phyloP scores from a whole-genome alignment of 2,329 filamentous ascomycete genomes.

The Fusarium subtropicale region DNA sequence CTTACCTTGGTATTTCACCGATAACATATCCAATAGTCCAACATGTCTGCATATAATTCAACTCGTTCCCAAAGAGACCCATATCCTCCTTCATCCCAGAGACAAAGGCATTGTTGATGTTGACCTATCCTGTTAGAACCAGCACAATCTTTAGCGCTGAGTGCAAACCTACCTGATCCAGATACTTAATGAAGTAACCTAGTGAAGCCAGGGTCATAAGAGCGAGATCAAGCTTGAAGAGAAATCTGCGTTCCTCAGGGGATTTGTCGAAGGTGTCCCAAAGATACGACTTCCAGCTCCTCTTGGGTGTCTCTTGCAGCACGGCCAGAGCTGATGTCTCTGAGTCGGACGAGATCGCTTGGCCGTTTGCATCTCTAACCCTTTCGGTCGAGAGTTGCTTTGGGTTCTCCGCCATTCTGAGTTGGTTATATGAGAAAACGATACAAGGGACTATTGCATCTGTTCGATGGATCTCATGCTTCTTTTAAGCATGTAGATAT shows the following conservation, averaged over 20 bases:
- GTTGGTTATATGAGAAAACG: fast-evolving
- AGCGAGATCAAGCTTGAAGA: conserved; percentile 58
- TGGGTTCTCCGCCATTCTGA: not conserved
- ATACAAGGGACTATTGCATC: no score
- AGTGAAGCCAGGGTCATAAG: conserved; percentile 53
- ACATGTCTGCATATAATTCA: conserved; percentile 65
- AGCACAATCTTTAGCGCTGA: fast-evolving
- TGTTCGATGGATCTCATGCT: not conserved
- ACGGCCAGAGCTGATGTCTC: not conserved
- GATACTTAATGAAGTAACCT: conserved; percentile 55
- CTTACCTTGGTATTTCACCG: conserved; percentile 52
- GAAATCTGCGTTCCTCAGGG: conserved; percentile 55
- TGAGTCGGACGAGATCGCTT: not conserved
- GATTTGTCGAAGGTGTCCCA: conserved; percentile 63
- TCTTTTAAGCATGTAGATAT: conserved; percentile 26
- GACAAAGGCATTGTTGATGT: conserved; percentile 49
- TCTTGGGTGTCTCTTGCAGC: conserved; percentile 22
- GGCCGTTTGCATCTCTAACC: fast-evolving
- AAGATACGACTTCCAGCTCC: conserved; percentile 58
- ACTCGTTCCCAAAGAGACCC: conserved; percentile 54
- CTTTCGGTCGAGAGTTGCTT: not conserved
- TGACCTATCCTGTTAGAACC: conserved; percentile 15
- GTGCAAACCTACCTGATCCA: conserved; percentile 48
- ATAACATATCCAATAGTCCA: conserved; percentile 72
- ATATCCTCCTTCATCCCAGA: conserved; percentile 65